Percentiles rank a stretch among this genome's conserved stretches.
Conservation (phyloP, 164 flowering plant genomes). For the Tinospora cordifolia region DNA sequence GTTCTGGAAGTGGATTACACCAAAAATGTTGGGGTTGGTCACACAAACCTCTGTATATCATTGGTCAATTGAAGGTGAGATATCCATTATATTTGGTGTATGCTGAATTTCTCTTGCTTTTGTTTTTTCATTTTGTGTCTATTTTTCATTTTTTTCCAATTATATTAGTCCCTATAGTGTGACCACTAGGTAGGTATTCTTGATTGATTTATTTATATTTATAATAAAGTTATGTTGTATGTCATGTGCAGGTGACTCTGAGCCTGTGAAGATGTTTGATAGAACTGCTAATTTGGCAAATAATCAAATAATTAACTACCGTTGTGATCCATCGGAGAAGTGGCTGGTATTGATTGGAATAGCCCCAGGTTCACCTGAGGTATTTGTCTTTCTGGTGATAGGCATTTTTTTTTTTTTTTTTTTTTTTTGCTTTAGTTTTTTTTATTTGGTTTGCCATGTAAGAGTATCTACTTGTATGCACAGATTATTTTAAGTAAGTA, state of each 20-base stretch:
- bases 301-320: slow-evolving; percentile 92
- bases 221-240: not conserved
- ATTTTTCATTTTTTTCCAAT: not conserved
- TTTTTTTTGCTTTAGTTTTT: no score
- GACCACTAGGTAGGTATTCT: no score
- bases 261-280: slow-evolving; percentile 95
- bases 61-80: slow-evolving; percentile 90
- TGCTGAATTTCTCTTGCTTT: no score
- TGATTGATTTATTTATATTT: no score
- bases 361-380: slow-evolving; percentile 97
- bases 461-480: no score
- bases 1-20: slow-evolving; percentile 98
- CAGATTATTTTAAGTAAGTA: no score
- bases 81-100: not conserved
- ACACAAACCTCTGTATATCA: slow-evolving; percentile 93
- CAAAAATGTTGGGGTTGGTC: slow-evolving; percentile 81
- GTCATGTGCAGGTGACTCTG: slow-evolving; percentile 70
- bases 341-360: slow-evolving; percentile 98
- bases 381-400: slow-evolving; percentile 11
- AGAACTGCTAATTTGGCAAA: slow-evolving; percentile 84
- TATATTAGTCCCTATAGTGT: no score
- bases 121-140: no score
- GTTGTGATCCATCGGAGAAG: slow-evolving; percentile 87
- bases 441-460: no score
- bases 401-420: no score